Evolutionary conservation across 1,284 basidiomycete genomes (phyloP), one percentile per base, ranked within the genome.

Genomic region (Megacollybia platyphylla): DNA sequence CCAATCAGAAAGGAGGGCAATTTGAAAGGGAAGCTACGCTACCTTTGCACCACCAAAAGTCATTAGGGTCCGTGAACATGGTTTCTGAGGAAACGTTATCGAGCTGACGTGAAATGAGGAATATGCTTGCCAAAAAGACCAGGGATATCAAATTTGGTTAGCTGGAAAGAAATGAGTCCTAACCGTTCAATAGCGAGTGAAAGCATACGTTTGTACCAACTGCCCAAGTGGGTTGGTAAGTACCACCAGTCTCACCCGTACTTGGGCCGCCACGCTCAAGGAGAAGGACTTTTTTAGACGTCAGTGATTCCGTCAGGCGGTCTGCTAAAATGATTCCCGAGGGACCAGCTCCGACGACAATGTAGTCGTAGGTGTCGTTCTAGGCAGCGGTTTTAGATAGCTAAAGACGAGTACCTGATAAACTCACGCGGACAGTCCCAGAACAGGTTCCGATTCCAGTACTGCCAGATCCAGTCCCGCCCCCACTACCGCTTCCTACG

Each of bases 11-110:
- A 24, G 20, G 20, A 15, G 15, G 20, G 20, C 20, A 20, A 11
- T 8, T 38, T 38, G 10, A 4, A 34, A 31, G 15, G 4, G 36
- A 9, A 3, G 36, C 11, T 11, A 4, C 5, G 13, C 15, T 29
- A 58, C 68, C 72, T 58, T 73, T 75, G 57, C 76, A 79, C 76
- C 76, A 80, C 67, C 72, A 79, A 55, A 65, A 78, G 2, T 66
- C 60, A 49, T 73, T 69, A 26, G 58, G 52, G 46, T 75, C 73
- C 2, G 67, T 63, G 58, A 80, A 80, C 70, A 79, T 70, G 11
- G 70, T 67, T 56, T 80, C 75, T 62, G 40, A 31, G 17, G 18
- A 18, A 17, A 3, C 7, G 36, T 36, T 4, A 40, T 13, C 28
- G 5, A 24, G 3, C 20, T 24, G 20, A 5, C 20, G 20, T 24